Percentiles rank a stretch among this genome's conserved stretches.
phyloP scores from a whole-genome alignment of 1,284 basidiomycete genomes.

The Apiotrichum porosum region DNA sequence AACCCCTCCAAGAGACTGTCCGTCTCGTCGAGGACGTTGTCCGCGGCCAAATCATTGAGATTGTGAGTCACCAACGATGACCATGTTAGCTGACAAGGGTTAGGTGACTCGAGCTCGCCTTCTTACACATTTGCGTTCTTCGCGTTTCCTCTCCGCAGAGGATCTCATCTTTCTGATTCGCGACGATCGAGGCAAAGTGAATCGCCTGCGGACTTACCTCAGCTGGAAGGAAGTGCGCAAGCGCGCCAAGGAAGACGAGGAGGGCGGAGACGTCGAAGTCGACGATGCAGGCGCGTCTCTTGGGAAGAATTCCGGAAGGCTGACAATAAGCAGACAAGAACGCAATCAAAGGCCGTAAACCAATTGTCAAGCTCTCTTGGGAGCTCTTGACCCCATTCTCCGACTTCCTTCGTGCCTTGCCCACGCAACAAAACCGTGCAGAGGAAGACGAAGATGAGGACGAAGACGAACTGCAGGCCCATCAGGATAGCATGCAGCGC shows the following conservation, averaged over 20 bases:
- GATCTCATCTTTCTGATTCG: conserved; percentile 96
- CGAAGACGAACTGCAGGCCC: conserved; percentile 92
- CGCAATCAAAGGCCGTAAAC: conserved; percentile 79
- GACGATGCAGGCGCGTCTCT: conserved; percentile 28
- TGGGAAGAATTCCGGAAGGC: background rate
- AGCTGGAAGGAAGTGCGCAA: conserved; percentile 98
- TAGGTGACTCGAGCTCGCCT: conserved; percentile 87
- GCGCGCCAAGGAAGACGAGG: conserved; percentile 77
- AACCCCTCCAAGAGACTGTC: conserved; percentile 80
- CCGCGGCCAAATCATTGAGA: conserved; percentile 85
- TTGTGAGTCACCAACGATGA: no score
- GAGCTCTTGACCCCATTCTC: conserved; percentile 88
- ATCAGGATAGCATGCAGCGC: conserved; percentile 85
- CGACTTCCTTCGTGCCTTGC: conserved; percentile 61
- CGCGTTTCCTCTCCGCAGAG: conserved; percentile 81
- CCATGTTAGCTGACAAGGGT: no score
- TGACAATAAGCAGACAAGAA: conserved; percentile 64
- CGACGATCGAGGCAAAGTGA: conserved; percentile 90
- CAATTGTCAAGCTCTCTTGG: conserved; percentile 94
- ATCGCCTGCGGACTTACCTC: conserved; percentile 87
- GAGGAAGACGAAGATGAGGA: conserved; percentile 85
- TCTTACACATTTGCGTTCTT: conserved; percentile 73
- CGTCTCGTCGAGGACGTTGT: conserved; percentile 93
- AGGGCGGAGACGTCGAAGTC: conserved; percentile 65
- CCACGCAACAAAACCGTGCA: conserved; percentile 42